Evolutionary conservation across 495 filamentous ascomycete genomes (phyloP), one percentile per base, ranked within the genome.

Genomic region (Hyphodiscus hymeniophilus): DNA sequence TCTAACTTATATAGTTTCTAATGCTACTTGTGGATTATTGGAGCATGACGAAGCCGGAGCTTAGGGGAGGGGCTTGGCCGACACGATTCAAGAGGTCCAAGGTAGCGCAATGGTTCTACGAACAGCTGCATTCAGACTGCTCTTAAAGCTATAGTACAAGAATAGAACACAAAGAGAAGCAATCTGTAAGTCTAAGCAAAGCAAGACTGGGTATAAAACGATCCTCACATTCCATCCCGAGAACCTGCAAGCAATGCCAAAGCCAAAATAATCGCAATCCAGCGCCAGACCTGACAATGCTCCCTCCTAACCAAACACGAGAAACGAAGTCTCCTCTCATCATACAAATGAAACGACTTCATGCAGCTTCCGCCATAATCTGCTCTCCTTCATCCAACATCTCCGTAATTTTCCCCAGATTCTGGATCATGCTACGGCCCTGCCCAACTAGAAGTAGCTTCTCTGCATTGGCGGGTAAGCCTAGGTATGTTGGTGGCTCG

Each of bases 401-500:
- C 50, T 81, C 82, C 48, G 84, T 85, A 38, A 98, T 81, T 58
- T 81, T 82, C 54, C 79, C 80, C 62, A 97, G 55, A 68, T 96
- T 90, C 51, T 74, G 74, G 54, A 96, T 82, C 80, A 95, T 80
- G 59, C 83, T 86, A 53, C 74, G 75, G 33, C 91, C 92, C 61
- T 95, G 82, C 12, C 87, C 90, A 28, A 96, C 87, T 35, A 99
- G 66, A 58, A 99, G 64, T 62, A 99, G 59, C 68, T 97, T 97
- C 78, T 99, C 92, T 39, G 92, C 94, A 61, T 97, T 95, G 18
- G 89, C 87, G 31, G 92, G 94, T 48, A 99, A 65, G 21, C 92
- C 94, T n/a, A 99, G 71, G 61, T 95, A 99, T 6, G 89, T 95
- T 0, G 92, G 92, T 36, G 92, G 92, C 61, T 99, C 92, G 58